phyloP scores from a whole-genome alignment of 768 basidiomycete genomes.

The Mycena albidolilacea region DNA sequence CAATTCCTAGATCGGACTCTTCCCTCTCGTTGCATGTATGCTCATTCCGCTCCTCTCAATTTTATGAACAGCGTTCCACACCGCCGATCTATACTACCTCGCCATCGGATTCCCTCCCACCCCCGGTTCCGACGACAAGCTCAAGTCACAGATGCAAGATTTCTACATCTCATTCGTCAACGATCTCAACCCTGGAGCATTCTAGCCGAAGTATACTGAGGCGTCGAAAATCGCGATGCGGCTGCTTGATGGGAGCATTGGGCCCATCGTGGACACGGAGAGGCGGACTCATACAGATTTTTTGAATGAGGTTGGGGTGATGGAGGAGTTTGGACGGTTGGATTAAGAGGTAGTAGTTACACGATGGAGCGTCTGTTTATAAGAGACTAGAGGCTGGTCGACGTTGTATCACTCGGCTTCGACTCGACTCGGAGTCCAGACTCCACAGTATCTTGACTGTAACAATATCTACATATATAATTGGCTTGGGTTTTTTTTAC shows the following conservation, averaged over 20 bases:
- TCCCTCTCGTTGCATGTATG: too few species aligned
- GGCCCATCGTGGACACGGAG: background rate
- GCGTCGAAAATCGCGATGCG: background rate
- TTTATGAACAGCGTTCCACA: constrained; percentile 16
- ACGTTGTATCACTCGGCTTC: too few species aligned
- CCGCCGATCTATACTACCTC: constrained; percentile 22
- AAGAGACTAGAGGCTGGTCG: too few species aligned
- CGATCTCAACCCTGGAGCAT: constrained; percentile 8
- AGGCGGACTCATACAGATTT: constrained; percentile 10
- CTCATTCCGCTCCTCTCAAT: too few species aligned
- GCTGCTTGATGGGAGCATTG: background rate
- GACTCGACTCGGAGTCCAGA: too few species aligned
- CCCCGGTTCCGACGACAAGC: background rate
- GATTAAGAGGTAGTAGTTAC: too few species aligned
- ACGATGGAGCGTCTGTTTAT: too few species aligned
- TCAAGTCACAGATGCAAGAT: constrained; percentile 19
- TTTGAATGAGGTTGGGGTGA: background rate
- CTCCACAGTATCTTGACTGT: too few species aligned
- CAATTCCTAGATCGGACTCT: too few species aligned
- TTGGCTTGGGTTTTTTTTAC: too few species aligned
- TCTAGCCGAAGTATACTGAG: constrained; percentile 14
- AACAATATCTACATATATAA: too few species aligned
- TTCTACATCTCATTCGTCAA: constrained; percentile 23
- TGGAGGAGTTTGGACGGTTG: constrained; percentile 8
- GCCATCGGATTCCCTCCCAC: constrained; percentile 7